A percentile compares a stretch with the other conserved stretches of the same genome.
Conservation (phyloP, 2,329 filamentous ascomycete species). For the Aspergillus novoparasiticus region DNA sequence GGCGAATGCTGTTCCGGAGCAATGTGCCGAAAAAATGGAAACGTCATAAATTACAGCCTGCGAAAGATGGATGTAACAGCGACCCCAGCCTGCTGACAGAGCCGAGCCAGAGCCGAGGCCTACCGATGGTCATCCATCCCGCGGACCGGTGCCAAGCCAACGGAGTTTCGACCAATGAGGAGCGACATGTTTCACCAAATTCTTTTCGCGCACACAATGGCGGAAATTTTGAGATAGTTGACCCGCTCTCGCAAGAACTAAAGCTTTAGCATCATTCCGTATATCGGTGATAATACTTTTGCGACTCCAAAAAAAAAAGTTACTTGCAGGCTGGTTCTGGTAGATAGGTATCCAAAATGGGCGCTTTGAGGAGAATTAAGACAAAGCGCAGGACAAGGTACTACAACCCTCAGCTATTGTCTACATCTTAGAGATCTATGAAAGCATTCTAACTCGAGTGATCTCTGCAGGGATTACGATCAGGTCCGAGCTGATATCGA, state of each 20-base stretch:
- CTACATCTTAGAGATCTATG: neutral
- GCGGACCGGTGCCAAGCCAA: conserved; percentile 28
- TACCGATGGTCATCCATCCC: conserved; percentile 33
- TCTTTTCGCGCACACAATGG: conserved; percentile 27
- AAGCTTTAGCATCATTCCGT: conserved; percentile 32
- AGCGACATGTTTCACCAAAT: conserved; percentile 27
- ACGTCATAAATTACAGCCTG: conserved; percentile 34
- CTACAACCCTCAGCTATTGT: conserved; percentile 16
- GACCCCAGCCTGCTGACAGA: conserved; percentile 28
- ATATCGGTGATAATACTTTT: conserved; percentile 39
- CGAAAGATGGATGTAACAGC: conserved; percentile 19
- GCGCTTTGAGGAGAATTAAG: conserved; percentile 68
- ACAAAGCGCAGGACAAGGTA: conserved; percentile 73
- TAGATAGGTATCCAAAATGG: conserved; percentile 56
- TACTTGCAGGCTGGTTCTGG: conserved; percentile 14
- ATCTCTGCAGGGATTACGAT: conserved; percentile 75
- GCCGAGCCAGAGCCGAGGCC: conserved; percentile 38
- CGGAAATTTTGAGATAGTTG: conserved; percentile 30
- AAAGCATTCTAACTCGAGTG: conserved; percentile 22
- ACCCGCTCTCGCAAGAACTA: conserved; percentile 31
- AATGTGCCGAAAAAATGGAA: conserved; percentile 29
- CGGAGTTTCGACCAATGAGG: conserved; percentile 29
- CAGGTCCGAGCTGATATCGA: conserved; percentile 83
- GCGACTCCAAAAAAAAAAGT: conserved; percentile 6
- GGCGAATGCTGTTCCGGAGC: conserved; percentile 24